Evolutionary conservation across 441 rosid species (phyloP).

Genomic region (Erodium trifolium): DNA sequence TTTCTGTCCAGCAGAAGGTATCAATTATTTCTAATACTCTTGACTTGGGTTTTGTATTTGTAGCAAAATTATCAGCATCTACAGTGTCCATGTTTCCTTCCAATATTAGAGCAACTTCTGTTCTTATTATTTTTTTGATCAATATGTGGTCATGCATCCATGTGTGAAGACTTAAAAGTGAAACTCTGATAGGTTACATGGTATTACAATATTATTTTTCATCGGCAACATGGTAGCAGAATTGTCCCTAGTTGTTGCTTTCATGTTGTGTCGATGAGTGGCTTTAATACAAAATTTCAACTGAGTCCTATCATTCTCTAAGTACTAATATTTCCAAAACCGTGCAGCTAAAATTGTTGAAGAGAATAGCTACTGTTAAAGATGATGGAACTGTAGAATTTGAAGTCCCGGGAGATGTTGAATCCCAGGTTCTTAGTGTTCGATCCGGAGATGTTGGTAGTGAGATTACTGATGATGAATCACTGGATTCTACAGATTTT

Average conservation of each 20-base stretch:
- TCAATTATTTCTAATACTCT: background rate
- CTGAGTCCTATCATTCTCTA: slow-evolving; percentile 9
- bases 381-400: slow-evolving; percentile 91
- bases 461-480: slow-evolving; percentile 46
- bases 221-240: slow-evolving; percentile 5
- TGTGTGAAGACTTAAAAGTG: background rate
- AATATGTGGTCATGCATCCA: background rate
- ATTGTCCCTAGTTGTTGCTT: background rate
- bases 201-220: slow-evolving; percentile 7
- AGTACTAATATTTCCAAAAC: slow-evolving; percentile 16
- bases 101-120: background rate
- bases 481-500: slow-evolving; percentile 58
- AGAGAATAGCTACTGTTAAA: slow-evolving; percentile 89
- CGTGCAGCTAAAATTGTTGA: slow-evolving; percentile 73
- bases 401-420: slow-evolving; percentile 72
- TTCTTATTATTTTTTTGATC: background rate
- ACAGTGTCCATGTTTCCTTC: background rate
- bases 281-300: slow-evolving; percentile 6
- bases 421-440: slow-evolving; percentile 34
- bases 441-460: slow-evolving; percentile 27
- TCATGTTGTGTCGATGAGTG: slow-evolving; percentile 12
- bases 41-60: slow-evolving; percentile 10
- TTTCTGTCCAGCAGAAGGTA: slow-evolving; percentile 74
- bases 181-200: background rate
- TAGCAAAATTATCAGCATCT: background rate